Conservation (phyloP, 768 basidiomycete species). For the Butyriboletus loyo region DNA sequence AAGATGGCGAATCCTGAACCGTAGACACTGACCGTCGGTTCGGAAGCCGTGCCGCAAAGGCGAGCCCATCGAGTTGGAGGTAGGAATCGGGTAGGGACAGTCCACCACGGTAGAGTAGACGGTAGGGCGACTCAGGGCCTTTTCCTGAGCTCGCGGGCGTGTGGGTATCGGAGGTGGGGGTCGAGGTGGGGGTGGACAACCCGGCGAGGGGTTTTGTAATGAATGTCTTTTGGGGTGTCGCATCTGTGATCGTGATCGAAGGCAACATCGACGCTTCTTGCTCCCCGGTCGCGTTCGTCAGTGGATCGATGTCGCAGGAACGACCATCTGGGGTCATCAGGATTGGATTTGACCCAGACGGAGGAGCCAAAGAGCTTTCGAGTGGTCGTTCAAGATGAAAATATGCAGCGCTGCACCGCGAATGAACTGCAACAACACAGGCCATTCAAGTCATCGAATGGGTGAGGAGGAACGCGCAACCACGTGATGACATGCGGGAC, state of each 20-base stretch:
- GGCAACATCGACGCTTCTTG: background rate
- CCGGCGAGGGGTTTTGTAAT: background rate
- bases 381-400: background rate
- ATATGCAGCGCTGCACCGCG: background rate
- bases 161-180: background rate
- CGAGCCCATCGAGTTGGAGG: slow-evolving; percentile 68
- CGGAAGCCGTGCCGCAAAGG: slow-evolving; percentile 55
- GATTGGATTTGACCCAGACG: background rate
- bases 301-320: background rate
- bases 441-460: background rate
- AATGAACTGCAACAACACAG: background rate
- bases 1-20: slow-evolving; percentile 27
- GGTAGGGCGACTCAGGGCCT: slow-evolving; percentile 23
- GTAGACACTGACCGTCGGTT: slow-evolving; percentile 22
- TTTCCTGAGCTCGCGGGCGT: slow-evolving; percentile 5
- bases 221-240: slow-evolving; percentile 20
- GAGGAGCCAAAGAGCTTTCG: background rate
- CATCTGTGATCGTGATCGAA: slow-evolving; percentile 14
- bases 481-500: slow-evolving; percentile 9
- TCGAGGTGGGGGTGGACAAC: slow-evolving; percentile 3
- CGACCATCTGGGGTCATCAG: background rate
- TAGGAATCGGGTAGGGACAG: slow-evolving; percentile 72
- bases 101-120: slow-evolving; percentile 73
- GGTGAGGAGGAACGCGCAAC: background rate
- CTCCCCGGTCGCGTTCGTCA: background rate